Base-by-base conservation (phyloP, 2,329 filamentous ascomycete genomes). In the Sporothrix curviconia region DNA sequence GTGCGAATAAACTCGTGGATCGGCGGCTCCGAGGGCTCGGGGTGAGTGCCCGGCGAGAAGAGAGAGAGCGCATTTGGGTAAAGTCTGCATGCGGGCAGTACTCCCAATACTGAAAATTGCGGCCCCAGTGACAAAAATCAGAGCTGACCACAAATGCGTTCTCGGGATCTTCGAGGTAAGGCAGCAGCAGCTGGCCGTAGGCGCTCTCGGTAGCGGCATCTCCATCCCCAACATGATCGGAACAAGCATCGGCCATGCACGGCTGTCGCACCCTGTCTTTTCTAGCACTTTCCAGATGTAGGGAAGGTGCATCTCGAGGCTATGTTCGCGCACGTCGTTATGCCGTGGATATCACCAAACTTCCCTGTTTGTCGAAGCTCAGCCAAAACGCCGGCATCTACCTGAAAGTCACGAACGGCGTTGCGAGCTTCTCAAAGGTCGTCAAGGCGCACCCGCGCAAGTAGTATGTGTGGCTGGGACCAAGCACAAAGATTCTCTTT, bases 41-140 rank as follows among this genome's bases (percentile, higher is more conserved):
- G 66, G 1, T 69, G n/a, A n/a, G 69, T 8, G 65, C 62, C 6
- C 42, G 54, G 3, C 69, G 60, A 12, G 64, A 22, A 24, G 61
- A 57, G 36, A 75, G 74, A 22, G 66, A 74, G 62, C 62, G 76
- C 66, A 74, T 71, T 60, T 67, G 70, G 64, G 24, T 76, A 2
- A 74, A 36, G 67, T 69, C 66, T 63, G 77, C 56, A 60, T 79
- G 59, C 59, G 81, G 74, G 32, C 84, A 79, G 69, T 96, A 96
- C 59, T 87, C 87, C 28, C 85, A 89, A 71, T 97, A 99, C 56
- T 80, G 76, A 71, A 96, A 99, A 50, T 90, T 80, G 0, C 77
- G 65, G 11, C 94, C 94, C 94, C 94, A 99, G 71, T 99, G 94
- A 63, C 92, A 96, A 70, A 99, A 99, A 70, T 99, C 94, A 1